Percentiles rank a stretch among this genome's conserved stretches.
phyloP scores from a whole-genome alignment of 1,284 basidiomycete species.

The Moesziomyces sp. region DNA sequence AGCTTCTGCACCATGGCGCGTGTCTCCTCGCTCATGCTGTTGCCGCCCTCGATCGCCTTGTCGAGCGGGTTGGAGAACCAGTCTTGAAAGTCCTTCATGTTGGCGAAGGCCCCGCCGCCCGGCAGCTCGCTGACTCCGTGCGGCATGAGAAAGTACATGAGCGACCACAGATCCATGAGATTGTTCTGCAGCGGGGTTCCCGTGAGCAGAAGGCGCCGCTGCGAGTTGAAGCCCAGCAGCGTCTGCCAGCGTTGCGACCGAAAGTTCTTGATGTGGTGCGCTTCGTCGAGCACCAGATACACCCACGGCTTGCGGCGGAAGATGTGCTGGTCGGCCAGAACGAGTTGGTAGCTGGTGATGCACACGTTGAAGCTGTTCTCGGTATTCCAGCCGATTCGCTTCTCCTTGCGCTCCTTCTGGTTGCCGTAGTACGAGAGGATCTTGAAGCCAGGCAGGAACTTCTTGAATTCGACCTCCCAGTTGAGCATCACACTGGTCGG shows the following conservation, averaged over 20 bases:
- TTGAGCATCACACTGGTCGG: conserved; percentile 94
- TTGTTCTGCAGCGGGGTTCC: conserved; percentile 97
- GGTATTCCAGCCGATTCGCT: conserved; percentile 92
- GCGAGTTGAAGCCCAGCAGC: conserved; percentile 90
- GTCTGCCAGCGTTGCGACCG: conserved; percentile 95
- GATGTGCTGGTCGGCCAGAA: conserved; percentile 89
- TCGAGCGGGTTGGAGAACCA: conserved; percentile 92
- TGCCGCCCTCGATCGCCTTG: conserved; percentile 89
- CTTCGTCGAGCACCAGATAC: conserved; percentile 95
- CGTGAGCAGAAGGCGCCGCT: conserved; percentile 85
- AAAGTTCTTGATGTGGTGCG: conserved; percentile 99
- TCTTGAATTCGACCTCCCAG: conserved; percentile 99
- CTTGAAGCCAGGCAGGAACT: conserved; percentile 93
- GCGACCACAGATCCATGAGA: conserved; percentile 91
- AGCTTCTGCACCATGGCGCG: conserved; percentile 87
- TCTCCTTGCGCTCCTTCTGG: conserved; percentile 90
- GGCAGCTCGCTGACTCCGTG: conserved; percentile 69
- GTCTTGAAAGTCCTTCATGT: conserved; percentile 91
- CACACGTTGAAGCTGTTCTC: conserved; percentile 94
- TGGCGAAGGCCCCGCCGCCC: conserved; percentile 81
- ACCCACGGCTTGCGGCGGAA: conserved; percentile 96
- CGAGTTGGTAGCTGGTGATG: conserved; percentile 91
- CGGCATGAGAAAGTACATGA: conserved; percentile 95
- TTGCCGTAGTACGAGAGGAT: conserved; percentile 91
- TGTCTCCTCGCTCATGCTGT: conserved; percentile 82